These are phyloP conservation scores for Orbilia javanica DNA, from an alignment of 2,329 filamentous ascomycete genomes.

Conservation along the genomic window DNA sequence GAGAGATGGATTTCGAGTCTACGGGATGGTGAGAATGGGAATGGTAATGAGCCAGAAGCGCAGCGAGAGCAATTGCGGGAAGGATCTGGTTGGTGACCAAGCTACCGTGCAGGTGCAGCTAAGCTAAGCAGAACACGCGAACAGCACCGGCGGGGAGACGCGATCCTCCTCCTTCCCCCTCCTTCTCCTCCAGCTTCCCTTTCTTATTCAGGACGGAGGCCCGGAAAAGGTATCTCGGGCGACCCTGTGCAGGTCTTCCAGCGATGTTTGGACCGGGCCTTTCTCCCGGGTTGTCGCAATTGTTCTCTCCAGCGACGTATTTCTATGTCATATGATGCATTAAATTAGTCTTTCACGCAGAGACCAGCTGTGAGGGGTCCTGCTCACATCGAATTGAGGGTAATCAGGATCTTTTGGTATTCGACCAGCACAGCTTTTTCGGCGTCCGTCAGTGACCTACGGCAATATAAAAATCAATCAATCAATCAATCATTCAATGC, in stretches of 20 bases:
- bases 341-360: neutral
- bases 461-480: neutral
- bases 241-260: conserved; percentile 54
- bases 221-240: conserved; percentile 53
- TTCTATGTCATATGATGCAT: conserved; percentile 40
- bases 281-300: conserved; percentile 54
- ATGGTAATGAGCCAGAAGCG: conserved; percentile 36
- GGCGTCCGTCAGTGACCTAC: conserved; percentile 46
- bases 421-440: conserved; percentile 56
- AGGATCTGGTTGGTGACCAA: conserved; percentile 38
- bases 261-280: conserved; percentile 47
- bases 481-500: too few species aligned
- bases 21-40: conserved; percentile 19
- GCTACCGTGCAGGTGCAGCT: conserved; percentile 16
- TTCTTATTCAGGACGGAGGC: neutral
- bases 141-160: conserved; percentile 12
- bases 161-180: conserved; percentile 5
- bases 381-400: conserved; percentile 44
- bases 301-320: conserved; percentile 45
- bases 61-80: conserved; percentile 40
- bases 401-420: conserved; percentile 56
- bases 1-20: neutral
- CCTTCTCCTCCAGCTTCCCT: neutral
- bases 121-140: conserved; percentile 47
- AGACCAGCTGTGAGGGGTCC: neutral